Evolutionary conservation across 1,139 yeast species (phyloP).

Genomic region (Hansenula lynferdii): DNA sequence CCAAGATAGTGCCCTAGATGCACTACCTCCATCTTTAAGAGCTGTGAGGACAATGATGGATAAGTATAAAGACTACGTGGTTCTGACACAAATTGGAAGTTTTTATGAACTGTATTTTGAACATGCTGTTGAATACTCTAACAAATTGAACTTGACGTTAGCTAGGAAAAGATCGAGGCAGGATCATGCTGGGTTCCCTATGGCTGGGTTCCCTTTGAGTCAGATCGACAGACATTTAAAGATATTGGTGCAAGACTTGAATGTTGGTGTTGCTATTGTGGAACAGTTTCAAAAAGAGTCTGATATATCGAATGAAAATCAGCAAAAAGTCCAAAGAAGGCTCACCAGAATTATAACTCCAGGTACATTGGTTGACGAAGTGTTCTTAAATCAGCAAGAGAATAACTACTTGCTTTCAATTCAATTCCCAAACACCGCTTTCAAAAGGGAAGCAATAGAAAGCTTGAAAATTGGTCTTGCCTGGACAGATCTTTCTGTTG

Average conservation of each 20-base stretch:
- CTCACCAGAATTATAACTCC: constrained; percentile 84
- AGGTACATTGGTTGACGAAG: constrained; percentile 88
- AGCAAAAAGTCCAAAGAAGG: constrained; percentile 56
- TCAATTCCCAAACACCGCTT: constrained; percentile 47
- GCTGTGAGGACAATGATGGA: constrained; percentile 39
- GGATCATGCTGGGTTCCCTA: constrained; percentile 58
- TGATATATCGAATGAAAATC: constrained; percentile 21
- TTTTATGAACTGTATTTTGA: constrained; percentile 86
- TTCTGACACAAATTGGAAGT: constrained; percentile 82
- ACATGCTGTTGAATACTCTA: constrained; percentile 73
- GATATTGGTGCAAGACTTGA: constrained; percentile 61
- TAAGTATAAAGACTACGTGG: constrained; percentile 60
- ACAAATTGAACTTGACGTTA: constrained; percentile 57
- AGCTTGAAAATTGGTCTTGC: constrained; percentile 61
- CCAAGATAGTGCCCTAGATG: neutral
- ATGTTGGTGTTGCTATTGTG: constrained; percentile 69
- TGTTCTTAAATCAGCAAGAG: constrained; percentile 65
- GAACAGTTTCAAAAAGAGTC: constrained; percentile 48
- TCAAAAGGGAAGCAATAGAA: constrained; percentile 39
- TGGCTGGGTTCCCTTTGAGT: constrained; percentile 84
- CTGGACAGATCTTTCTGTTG: constrained; percentile 89
- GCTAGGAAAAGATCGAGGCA: constrained; percentile 40
- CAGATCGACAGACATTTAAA: constrained; percentile 71
- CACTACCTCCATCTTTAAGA: constrained; percentile 18
- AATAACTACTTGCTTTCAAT: constrained; percentile 71